Conservation (phyloP, 495 filamentous ascomycete genomes). For the Neurospora tetraspora region DNA sequence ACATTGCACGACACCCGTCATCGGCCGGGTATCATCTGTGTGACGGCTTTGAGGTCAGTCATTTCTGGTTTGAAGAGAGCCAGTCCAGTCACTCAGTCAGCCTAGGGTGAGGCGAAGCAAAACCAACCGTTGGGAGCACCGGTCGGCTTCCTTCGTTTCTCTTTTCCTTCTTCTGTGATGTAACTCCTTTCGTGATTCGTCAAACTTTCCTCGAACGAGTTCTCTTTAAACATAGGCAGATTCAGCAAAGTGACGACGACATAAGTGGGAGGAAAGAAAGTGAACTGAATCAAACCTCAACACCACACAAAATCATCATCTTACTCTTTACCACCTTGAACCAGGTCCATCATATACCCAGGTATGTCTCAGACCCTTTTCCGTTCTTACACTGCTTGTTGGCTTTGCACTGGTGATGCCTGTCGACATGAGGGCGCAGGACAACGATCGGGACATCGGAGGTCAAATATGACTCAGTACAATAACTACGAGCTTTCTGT, state of each 20-base stretch:
- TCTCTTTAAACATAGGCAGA: background rate
- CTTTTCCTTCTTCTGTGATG: background rate
- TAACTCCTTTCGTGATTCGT: background rate
- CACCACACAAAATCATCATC: background rate
- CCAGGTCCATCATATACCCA: background rate
- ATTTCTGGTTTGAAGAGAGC: background rate
- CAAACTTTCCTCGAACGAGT: background rate
- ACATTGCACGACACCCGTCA: conserved; percentile 21
- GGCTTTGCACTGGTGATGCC: background rate
- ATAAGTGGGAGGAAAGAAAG: background rate
- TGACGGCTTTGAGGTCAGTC: conserved; percentile 1
- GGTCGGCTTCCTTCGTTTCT: background rate
- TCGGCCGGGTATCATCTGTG: conserved; percentile 9
- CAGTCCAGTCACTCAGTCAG: background rate
- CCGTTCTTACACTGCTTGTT: background rate
- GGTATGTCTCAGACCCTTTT: background rate
- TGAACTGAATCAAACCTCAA: background rate
- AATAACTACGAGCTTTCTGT: background rate
- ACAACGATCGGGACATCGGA: background rate
- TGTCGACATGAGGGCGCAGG: background rate
- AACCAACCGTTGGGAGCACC: background rate
- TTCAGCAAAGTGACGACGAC: background rate
- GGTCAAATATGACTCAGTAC: background rate
- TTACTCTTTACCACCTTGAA: background rate
- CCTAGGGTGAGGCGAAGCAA: background rate